Conservation (phyloP, 1,139 yeast genomes). For the Debaryomyces sp. region DNA sequence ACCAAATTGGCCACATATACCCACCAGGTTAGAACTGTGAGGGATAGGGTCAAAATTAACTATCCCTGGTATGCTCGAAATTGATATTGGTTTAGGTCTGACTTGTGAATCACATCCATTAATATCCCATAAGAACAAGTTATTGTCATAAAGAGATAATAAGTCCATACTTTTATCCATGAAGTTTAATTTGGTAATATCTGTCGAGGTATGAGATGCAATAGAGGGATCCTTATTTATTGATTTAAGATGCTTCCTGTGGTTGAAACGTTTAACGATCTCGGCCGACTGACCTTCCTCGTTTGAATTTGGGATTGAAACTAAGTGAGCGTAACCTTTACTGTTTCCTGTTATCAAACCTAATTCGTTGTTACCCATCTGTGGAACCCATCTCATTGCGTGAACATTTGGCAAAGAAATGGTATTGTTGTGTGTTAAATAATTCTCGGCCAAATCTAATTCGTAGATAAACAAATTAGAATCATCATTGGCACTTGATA, state of each 20-base stretch:
- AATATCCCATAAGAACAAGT: constrained; percentile 74
- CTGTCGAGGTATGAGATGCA: constrained; percentile 24
- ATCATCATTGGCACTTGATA: constrained; percentile 59
- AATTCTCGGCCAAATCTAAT: constrained; percentile 43
- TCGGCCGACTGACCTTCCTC: constrained; percentile 59
- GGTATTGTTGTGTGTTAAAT: constrained; percentile 73
- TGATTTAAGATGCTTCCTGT: constrained; percentile 56
- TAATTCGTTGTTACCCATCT: constrained; percentile 22
- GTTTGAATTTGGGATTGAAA: constrained; percentile 55
- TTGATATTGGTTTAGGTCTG: constrained; percentile 51
- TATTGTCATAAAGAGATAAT: constrained; percentile 62
- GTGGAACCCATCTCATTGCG: constrained; percentile 64
- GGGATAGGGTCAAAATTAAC: constrained; percentile 55
- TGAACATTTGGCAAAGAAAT: constrained; percentile 70
- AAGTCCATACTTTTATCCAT: constrained; percentile 26
- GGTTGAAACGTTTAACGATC: constrained; percentile 74
- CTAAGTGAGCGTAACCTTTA: constrained; percentile 68
- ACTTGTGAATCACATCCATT: constrained; percentile 50
- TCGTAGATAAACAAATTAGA: constrained; percentile 69
- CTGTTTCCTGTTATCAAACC: constrained; percentile 68
- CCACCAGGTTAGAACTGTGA: constrained; percentile 38
- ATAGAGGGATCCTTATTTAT: constrained; percentile 24
- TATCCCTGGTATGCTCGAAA: constrained; percentile 55
- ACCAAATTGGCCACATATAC: constrained; percentile 71
- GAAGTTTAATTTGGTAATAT: constrained; percentile 28